These are phyloP conservation scores for Tolypocladium album DNA, from an alignment of 2,329 filamentous ascomycete species.

Conservation along the genomic window DNA sequence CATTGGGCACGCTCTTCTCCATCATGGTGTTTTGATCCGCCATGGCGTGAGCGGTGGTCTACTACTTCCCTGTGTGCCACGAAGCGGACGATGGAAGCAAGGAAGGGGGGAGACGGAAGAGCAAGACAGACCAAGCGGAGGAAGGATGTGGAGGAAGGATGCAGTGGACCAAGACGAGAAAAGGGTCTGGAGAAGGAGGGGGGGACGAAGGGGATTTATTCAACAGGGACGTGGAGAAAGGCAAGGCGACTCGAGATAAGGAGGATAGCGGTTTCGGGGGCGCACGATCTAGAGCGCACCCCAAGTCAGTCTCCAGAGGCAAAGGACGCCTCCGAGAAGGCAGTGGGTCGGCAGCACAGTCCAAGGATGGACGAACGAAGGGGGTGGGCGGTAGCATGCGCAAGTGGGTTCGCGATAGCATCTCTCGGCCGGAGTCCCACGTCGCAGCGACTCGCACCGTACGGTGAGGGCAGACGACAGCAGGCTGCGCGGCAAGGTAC, in stretches of 20 bases:
- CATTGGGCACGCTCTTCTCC: conserved; percentile 5
- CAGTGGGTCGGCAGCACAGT: neutral
- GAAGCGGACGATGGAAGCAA: neutral
- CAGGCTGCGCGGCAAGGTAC: neutral
- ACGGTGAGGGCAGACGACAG: neutral
- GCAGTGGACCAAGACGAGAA: neutral
- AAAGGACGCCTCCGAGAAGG: neutral
- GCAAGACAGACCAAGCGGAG: neutral
- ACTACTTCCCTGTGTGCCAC: neutral
- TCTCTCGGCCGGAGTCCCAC: neutral
- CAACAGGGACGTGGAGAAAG: neutral
- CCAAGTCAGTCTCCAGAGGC: neutral
- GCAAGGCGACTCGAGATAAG: neutral
- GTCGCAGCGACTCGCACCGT: neutral
- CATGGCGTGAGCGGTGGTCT: neutral
- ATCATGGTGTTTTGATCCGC: neutral
- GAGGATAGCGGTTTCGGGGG: neutral
- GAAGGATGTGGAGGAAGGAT: neutral
- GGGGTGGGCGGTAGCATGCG: neutral
- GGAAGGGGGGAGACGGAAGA: neutral
- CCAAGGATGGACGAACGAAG: neutral
- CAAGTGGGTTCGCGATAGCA: neutral
- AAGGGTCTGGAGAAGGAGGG: neutral
- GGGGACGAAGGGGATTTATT: neutral
- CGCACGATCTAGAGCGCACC: neutral